Base-by-base conservation (phyloP, 306 rosid genomes). In the Quercus engelmannii region DNA sequence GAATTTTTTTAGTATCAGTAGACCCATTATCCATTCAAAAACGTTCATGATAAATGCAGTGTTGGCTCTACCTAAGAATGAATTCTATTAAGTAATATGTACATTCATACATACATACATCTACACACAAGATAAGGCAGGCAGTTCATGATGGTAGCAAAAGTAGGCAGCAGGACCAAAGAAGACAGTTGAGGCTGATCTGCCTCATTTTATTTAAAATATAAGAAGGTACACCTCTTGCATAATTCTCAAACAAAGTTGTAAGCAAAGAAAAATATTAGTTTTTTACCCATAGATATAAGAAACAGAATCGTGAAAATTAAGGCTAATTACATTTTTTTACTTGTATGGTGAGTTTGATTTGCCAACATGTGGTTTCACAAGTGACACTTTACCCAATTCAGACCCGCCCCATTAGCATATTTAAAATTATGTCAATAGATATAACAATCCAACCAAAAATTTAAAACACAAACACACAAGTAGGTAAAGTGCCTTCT, bases 161-260 rank as follows among this genome's bases (percentile, higher is more conserved):
- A 74, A 74, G 49, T 20, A 69, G 64, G 70, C 54, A 64, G 49
- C 28, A 25, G 30, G 31, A n/a, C 49, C 30, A 55, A 28, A 15
- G 12, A 8, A 18, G 35, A 63, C 30, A 0, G 41, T 28, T 63
- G n/a, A 6, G 35, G 7, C 69, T 63, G 69, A 26, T 52, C 3
- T 75, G 58, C 71, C 59, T 30, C 18, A 70, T 78, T 46, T 31
- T 38, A 63, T 74, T 67, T 33, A 46, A 41, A 71, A 68, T 73
- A 67, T 68, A 73, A 59, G 17, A 76, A 57, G 69, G 38, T 70
- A 70, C 54, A 49, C 46, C 15, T 21, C 20, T 43, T 62, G 25
- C 58, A 23, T 38, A 74, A 84, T 58, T 25, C 59, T 59, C 23
- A 43, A 62, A 57, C 23, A 74, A 33, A 65, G 75, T 80, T 73